Percentiles rank a stretch among this genome's conserved stretches.
Conservation (phyloP, 2,329 filamentous ascomycete genomes). For the Aspergillus oerlinghausenensis region DNA sequence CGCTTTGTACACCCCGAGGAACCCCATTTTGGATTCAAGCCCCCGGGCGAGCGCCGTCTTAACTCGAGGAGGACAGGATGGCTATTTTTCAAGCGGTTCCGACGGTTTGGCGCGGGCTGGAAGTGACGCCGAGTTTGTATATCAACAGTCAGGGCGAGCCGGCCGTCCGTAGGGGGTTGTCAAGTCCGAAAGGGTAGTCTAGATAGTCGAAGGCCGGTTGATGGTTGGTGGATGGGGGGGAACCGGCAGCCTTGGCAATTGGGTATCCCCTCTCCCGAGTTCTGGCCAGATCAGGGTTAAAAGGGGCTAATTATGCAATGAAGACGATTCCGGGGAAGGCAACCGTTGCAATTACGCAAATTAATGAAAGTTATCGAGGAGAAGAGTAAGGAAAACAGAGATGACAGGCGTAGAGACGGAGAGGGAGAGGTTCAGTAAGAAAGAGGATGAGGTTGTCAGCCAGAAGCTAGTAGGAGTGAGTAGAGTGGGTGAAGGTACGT, state of each 20-base stretch:
- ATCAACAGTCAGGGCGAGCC: not conserved
- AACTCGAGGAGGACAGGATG: not conserved
- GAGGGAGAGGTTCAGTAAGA: constrained; percentile 8
- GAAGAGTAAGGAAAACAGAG: constrained; percentile 4
- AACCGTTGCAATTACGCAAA: not conserved
- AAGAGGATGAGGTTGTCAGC: constrained; percentile 14
- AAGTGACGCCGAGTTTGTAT: not conserved
- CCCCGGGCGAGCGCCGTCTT: not conserved
- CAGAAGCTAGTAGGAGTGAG: not conserved
- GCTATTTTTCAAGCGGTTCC: not conserved
- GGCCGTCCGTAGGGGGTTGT: not conserved
- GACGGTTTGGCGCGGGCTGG: not conserved
- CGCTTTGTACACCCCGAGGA: constrained; percentile 84
- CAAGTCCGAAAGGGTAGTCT: not conserved
- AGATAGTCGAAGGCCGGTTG: constrained; percentile 10
- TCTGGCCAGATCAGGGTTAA: not conserved
- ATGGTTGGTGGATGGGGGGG: constrained; percentile 15
- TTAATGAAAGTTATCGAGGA: not conserved
- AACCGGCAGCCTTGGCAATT: constrained; percentile 4
- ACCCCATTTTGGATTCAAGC: constrained; percentile 62
- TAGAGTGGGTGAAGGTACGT: not conserved
- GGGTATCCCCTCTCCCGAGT: not conserved
- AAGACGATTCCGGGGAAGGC: not conserved
- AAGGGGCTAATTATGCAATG: constrained; percentile 1
- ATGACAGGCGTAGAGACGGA: constrained; percentile 2